Base-by-base conservation (phyloP, 2,329 filamentous ascomycete genomes). In the Aspergillus ibericus region DNA sequence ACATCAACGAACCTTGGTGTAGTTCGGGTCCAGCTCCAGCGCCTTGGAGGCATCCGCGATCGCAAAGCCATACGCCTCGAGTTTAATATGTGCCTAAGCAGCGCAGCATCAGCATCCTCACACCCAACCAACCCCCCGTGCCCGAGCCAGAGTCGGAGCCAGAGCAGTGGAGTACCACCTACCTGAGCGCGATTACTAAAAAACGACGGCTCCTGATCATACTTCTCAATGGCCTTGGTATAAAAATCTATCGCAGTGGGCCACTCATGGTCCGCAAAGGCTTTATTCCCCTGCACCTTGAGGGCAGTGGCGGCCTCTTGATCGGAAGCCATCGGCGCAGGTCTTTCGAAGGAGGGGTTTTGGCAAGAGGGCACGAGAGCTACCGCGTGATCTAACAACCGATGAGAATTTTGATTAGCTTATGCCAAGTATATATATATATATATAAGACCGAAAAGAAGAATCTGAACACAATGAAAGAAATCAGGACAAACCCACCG, bases 141-240 rank as follows among this genome's bases (percentile, higher is more conserved):
- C 67, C 63, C n/a, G n/a, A n/a, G n/a, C n/a, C n/a, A n/a, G n/a
- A n/a, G n/a, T n/a, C n/a, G n/a, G n/a, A n/a, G n/a, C n/a, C n/a
- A n/a, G n/a, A n/a, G n/a, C n/a, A n/a, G n/a, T n/a, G n/a, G n/a
- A 69, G 83, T 63, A 32, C 29, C 63, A 32, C 29, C 8, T 76
- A 96, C 93, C 85, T 97, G 93, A 18, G 95, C 95, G 74, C 95
- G 85, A 79, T 99, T 99, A 69, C 91, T 92, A 79, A 87, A 98
- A 80, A 93, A 98, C 0, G 93, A 90, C 6, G 93, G 90, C 71
- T 98, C 90, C 67, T 89, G 83, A 72, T 89, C 85, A 77, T 96
- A 88, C 66, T 91, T 79, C 60, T 90, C 88, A 72, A 99, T 98
- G 25, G 93, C 93, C 77, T 96, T 85, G 56, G 86, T 87, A 77